Base-by-base conservation (phyloP, 148 eudicot species). In the Chenopodium quinoa region DNA sequence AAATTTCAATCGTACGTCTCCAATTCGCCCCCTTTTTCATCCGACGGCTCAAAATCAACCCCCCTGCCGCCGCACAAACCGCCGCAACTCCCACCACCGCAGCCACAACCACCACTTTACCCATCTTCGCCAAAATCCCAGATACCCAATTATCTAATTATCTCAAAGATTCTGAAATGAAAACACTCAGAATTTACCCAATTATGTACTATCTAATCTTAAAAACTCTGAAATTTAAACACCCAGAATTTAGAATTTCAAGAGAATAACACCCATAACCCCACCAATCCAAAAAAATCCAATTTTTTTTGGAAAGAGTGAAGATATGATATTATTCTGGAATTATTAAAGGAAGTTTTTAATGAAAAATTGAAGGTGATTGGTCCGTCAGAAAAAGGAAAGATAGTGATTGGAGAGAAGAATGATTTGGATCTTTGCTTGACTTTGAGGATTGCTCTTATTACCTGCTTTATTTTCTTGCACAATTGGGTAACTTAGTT, bases 1-100 rank as follows among this genome's bases (percentile, higher is more conserved):
- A 46, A 14, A 91, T 91, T 14, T 86, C 92, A 86, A 84, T 76
- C 27, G 90, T 87, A 72, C 87, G 67, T 1, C 79, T 89, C 90
- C 90, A 88, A 73, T 80, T 87, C 1, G 81, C 76, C 29, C 86
- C 85, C 25, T 78, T 76, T 78, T 60, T 77, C 88, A 88, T 82
- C 86, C 88, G 71, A 79, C 90, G 89, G 22, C 83, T 84, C 52
- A 87, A 88, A 37, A 89, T 77, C 83, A 89, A 78, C 68, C 85
- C 90, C 79, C 86, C 87, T 48, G 80, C 92, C 1, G 90, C 92
- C 54, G 54, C 54, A 37, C 85, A 81, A 32, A 76, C 85, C 27
- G 89, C 90, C 19, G 84, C 90, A 44, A 78, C 91, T 3, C 88
- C 90, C 5, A 85, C 82, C 83, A 83, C 89, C 72, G 88, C 78